Conservation (phyloP, 768 basidiomycete genomes). For the Lentinula lateritia region DNA sequence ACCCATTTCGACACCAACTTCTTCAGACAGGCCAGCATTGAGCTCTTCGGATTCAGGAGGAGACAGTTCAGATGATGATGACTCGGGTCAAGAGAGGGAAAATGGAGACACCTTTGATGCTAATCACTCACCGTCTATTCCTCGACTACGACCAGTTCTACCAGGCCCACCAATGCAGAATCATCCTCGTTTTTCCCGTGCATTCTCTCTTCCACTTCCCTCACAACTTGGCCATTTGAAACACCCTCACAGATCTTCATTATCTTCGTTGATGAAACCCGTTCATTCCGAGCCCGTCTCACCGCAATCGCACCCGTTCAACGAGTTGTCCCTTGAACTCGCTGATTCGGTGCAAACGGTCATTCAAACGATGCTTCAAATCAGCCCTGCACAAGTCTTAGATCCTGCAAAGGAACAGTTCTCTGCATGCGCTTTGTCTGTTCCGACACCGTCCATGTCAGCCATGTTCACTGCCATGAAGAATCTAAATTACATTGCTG, state of each 20-base stretch:
- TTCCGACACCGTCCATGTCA: constrained; percentile 84
- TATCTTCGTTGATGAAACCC: constrained; percentile 9
- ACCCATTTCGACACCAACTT: constrained; percentile 28
- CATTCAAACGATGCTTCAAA: constrained; percentile 86
- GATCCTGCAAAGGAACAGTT: constrained; percentile 94
- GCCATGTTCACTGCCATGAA: constrained; percentile 91
- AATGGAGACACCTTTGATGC: constrained; percentile 12
- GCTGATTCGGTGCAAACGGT: constrained; percentile 89
- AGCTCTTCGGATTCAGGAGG: constrained; percentile 46
- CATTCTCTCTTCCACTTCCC: constrained; percentile 76
- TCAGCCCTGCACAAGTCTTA: constrained; percentile 84
- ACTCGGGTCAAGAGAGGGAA: constrained; percentile 19
- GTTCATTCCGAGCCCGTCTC: constrained; percentile 16
- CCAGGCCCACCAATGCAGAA: constrained; percentile 9
- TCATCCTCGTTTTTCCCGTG: constrained; percentile 61
- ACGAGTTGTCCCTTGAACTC: constrained; percentile 78
- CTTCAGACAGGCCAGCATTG: constrained; percentile 34
- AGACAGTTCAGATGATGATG: constrained; percentile 43
- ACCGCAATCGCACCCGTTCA: constrained; percentile 36
- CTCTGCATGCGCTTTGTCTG: constrained; percentile 79
- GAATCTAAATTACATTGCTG: constrained; percentile 88
- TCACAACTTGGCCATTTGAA: constrained; percentile 71
- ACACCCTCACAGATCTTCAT: constrained; percentile 50
- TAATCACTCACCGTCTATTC: constrained; percentile 9
- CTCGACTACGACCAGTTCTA: neutral